Percentiles rank a stretch among this genome's conserved stretches.
Evolutionary conservation across 176 grass and related monocot genomes (phyloP).

Genomic region (Metroxylon sagu): DNA sequence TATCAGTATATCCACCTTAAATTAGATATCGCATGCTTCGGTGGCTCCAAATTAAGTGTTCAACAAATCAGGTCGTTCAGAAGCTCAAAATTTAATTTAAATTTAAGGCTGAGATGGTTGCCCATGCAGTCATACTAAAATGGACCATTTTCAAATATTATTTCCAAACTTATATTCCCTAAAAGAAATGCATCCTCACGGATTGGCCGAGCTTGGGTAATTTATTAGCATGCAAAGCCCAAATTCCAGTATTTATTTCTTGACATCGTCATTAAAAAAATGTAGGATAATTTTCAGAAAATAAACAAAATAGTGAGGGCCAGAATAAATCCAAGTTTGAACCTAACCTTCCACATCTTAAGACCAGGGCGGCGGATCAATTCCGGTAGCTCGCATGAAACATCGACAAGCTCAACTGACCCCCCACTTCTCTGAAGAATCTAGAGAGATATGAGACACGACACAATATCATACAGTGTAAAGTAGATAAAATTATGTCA

Average conservation of each 20-base stretch:
- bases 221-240: background rate
- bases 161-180: too few relatives aligned
- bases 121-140: too few relatives aligned
- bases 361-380: slow-evolving; percentile 71
- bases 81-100: too few relatives aligned
- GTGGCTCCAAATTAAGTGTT: too few relatives aligned
- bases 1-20: too few relatives aligned
- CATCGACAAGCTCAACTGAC: slow-evolving; percentile 87
- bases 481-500: too few relatives aligned
- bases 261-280: background rate
- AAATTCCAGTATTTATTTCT: background rate
- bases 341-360: slow-evolving; percentile 81
- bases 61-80: too few relatives aligned
- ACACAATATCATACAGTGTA: background rate
- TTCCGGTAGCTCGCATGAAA: slow-evolving; percentile 67
- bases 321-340: slow-evolving; percentile 15
- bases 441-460: slow-evolving; percentile 22
- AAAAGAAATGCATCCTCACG: too few relatives aligned
- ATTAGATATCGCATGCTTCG: too few relatives aligned
- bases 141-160: too few relatives aligned
- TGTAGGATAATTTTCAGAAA: background rate
- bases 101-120: too few relatives aligned
- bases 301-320: slow-evolving; percentile 1
- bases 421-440: slow-evolving; percentile 71
- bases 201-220: too few relatives aligned